Evolutionary conservation across 2,329 filamentous ascomycete genomes (phyloP).

Genomic region (Aspergillus udagawae): DNA sequence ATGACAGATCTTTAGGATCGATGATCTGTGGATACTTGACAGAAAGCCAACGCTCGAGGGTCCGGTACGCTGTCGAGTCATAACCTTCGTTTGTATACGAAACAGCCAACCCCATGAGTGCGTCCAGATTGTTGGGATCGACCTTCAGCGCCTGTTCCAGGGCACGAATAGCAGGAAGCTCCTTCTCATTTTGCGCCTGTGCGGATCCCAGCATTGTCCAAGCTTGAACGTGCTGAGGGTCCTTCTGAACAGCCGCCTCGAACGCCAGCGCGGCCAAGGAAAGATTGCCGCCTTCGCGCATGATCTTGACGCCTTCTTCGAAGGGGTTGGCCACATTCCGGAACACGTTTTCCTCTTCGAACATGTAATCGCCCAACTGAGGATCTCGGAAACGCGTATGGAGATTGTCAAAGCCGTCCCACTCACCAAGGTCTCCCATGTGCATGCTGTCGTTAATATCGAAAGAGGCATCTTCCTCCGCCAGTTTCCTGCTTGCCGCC

Average conservation of each 20-base stretch:
- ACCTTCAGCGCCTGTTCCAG: conserved; percentile 86
- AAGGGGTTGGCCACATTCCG: conserved; percentile 77
- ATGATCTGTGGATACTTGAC: conserved; percentile 86
- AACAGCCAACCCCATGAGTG: conserved; percentile 91
- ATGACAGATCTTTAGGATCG: conserved; percentile 66
- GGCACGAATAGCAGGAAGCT: conserved; percentile 89
- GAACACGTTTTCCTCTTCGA: conserved; percentile 93
- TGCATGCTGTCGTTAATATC: conserved; percentile 46
- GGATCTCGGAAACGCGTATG: conserved; percentile 71
- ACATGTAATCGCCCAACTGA: conserved; percentile 82
- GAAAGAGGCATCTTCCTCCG: conserved; percentile 58
- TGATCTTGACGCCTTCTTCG: conserved; percentile 86
- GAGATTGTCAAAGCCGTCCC: conserved; percentile 69
- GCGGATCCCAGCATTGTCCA: conserved; percentile 90
- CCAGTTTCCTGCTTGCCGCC: conserved; percentile 53
- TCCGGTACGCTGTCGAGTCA: conserved; percentile 93
- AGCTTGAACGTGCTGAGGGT: conserved; percentile 80
- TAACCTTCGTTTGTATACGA: conserved; percentile 99
- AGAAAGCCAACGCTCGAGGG: conserved; percentile 94
- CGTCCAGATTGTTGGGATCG: conserved; percentile 80
- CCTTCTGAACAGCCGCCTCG: conserved; percentile 89
- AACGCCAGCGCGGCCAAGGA: conserved; percentile 92
- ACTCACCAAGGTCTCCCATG: conserved; percentile 73
- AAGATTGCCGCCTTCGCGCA: conserved; percentile 89
- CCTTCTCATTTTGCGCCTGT: conserved; percentile 98